A percentile compares a stretch with the other conserved stretches of the same genome.
Evolutionary conservation across 2,329 filamentous ascomycete genomes (phyloP).

Genomic region (Cladophialophora bantiana): DNA sequence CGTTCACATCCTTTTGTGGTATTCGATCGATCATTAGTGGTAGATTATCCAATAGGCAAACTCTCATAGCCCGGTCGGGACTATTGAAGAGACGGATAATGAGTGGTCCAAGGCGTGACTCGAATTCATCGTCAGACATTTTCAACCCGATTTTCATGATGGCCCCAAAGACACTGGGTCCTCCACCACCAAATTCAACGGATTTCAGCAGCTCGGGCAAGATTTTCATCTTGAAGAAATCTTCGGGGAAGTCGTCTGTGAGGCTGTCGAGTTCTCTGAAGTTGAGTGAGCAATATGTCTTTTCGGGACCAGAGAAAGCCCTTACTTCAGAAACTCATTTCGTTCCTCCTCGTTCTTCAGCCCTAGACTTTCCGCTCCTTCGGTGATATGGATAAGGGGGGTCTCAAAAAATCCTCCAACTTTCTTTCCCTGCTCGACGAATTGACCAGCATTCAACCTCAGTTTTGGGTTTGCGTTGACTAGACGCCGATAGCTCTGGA

Average conservation of each 20-base stretch:
- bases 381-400: constrained; percentile 86
- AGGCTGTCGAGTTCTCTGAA: constrained; percentile 77
- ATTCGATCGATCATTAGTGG: constrained; percentile 90
- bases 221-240: constrained; percentile 97
- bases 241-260: constrained; percentile 93
- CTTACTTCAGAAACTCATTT: constrained; percentile 78
- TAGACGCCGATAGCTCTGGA: constrained; percentile 87
- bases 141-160: constrained; percentile 92
- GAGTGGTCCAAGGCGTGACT: constrained; percentile 81
- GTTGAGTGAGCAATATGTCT: constrained; percentile 37
- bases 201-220: constrained; percentile 96
- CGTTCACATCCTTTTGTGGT: constrained; percentile 86
- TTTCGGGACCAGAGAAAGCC: constrained; percentile 18
- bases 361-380: constrained; percentile 90
- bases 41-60: constrained; percentile 87
- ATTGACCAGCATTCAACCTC: constrained; percentile 80
- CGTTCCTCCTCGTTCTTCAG: constrained; percentile 85
- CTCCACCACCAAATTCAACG: constrained; percentile 96
- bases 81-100: constrained; percentile 87
- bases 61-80: constrained; percentile 88
- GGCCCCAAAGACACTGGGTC: constrained; percentile 84
- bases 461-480: constrained; percentile 89
- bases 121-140: constrained; percentile 87
- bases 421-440: constrained; percentile 86
- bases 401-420: constrained; percentile 90